Base-by-base conservation (phyloP, 805 yeast genomes). In the Candida cerambycidarum region DNA sequence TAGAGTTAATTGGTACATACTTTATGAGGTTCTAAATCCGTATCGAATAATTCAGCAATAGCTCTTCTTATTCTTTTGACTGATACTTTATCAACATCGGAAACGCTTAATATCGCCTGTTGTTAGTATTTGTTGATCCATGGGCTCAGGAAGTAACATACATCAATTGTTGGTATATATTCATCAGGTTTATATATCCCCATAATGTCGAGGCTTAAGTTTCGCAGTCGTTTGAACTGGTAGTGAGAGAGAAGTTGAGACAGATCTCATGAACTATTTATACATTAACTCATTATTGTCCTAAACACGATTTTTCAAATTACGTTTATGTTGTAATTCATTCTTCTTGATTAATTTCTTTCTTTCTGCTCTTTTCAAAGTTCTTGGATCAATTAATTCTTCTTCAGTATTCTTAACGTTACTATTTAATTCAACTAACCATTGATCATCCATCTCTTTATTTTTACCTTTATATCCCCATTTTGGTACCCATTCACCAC, bases 381-480 rank as follows among this genome's bases (percentile, higher is more conserved):
- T 73, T 71, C 98, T 82, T 53, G 98, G 98, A 62, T 90, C 97
- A 34, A 88, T 71, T 53, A 88, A 70, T 55, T 85, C 95, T 34
- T 71, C 62, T 13, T 58, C 59, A 24, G 73, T 67, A 42, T 64
- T 63, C 58, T 78, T 75, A 21, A 75, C 82, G 53, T 82, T 76
- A 41, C 86, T 95, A 46, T 88, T 87, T 47, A 92, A 86, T 68
- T 93, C 99, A 44, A 92, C 97, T 59, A 89, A 75, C 99, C 99
- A 93, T 66, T 93, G 97, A 57, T 76, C 69, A 57, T 92, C 98
- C 53, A 82, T 59, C 42, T 81, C 79, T 69, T 93, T 92, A 67
- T 93, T 93, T 67, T 81, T 80, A 58, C 98, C 98, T 52, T 85
- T 83, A 72, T 85, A 92, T 47, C 99, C 99, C 99, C 99, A 93